Evolutionary conservation across 2,329 filamentous ascomycete species (phyloP).

Genomic region (Metarhizium album): DNA sequence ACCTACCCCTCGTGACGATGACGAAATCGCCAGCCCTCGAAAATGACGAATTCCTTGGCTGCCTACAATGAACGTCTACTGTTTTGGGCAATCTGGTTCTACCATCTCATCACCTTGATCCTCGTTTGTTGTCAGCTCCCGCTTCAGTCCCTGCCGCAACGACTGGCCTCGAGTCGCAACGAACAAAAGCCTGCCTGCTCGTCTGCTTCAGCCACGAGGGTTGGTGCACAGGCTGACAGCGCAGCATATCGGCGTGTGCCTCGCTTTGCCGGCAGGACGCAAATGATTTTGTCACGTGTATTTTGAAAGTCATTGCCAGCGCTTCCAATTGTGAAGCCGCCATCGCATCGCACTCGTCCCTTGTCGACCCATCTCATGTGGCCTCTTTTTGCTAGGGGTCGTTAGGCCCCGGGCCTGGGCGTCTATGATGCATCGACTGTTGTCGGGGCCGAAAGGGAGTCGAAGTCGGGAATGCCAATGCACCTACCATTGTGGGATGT

Average conservation of each 20-base stretch:
- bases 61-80: not conserved
- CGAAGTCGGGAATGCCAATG: not conserved
- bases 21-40: slow-evolving; percentile 6
- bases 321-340: not conserved
- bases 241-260: too few relatives aligned
- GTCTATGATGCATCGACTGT: not conserved
- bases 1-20: slow-evolving; percentile 9
- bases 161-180: not conserved
- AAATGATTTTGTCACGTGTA: not conserved
- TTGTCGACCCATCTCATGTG: not conserved
- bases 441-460: not conserved
- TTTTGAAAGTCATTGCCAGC: not conserved
- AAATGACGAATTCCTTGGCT: not conserved
- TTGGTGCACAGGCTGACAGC: not conserved
- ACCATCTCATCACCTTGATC: not conserved
- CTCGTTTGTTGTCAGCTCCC: not conserved
- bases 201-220: not conserved
- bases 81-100: not conserved
- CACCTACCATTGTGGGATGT: not conserved
- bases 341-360: not conserved
- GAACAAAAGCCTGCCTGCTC: not conserved
- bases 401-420: not conserved
- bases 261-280: too few relatives aligned
- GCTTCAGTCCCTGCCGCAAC: not conserved
- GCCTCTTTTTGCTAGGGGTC: not conserved